Evolutionary conservation across 257 asterid genomes (phyloP).

Genomic region (Przewalskia tangutica): DNA sequence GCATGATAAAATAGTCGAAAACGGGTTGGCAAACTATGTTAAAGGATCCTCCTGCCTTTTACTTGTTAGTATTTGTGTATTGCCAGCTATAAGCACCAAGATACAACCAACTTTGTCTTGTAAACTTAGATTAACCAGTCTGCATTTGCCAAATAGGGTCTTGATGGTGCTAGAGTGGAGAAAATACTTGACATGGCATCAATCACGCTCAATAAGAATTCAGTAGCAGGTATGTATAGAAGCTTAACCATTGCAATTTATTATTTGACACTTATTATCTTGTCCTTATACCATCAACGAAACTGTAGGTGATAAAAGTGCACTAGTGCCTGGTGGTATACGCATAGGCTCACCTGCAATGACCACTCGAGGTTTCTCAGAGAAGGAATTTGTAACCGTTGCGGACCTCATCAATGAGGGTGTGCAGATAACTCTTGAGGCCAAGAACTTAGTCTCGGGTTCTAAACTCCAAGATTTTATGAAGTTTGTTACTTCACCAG

Average conservation of each 20-base stretch:
- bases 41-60: background rate
- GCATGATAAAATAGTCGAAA: background rate
- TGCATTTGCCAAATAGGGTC: slow-evolving; percentile 32
- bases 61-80: background rate
- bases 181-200: slow-evolving; percentile 93
- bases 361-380: slow-evolving; percentile 87
- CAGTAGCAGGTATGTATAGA: slow-evolving; percentile 68
- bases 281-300: background rate
- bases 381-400: slow-evolving; percentile 46
- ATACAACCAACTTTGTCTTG: background rate
- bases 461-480: slow-evolving; percentile 77
- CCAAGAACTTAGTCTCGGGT: slow-evolving; percentile 56
- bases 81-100: background rate
- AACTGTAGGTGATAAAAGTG: slow-evolving; percentile 75
- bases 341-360: slow-evolving; percentile 92
- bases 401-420: slow-evolving; percentile 92
- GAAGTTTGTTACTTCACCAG: slow-evolving; percentile 56
- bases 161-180: slow-evolving; percentile 95
- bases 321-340: slow-evolving; percentile 88
- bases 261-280: background rate
- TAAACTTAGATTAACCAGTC: background rate
- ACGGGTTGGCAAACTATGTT: background rate
- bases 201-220: slow-evolving; percentile 90
- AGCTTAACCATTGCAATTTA: background rate
- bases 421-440: slow-evolving; percentile 62